Base-by-base conservation (phyloP, 305 asterid genomes). In the Andrographis paniculata region DNA sequence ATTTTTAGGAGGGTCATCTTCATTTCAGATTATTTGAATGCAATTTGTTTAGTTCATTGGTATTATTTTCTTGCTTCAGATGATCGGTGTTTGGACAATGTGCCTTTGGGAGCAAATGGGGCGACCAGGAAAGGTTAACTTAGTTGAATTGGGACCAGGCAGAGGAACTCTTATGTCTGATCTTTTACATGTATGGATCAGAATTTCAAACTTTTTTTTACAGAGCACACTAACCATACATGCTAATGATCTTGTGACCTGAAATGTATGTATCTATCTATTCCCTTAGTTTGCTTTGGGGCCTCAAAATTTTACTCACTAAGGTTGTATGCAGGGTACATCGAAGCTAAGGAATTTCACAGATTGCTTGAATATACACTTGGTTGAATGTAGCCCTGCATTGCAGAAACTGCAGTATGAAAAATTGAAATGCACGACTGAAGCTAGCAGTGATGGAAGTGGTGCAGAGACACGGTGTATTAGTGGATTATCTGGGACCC, bases 21-120 rank as follows among this genome's bases (percentile, higher is more conserved):
- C 38, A 30, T 42, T 5, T 50, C 2, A 13, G n/a, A 27, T 22
- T 11, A 19, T 51, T 44, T 42, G 50, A 11, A 8, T 44, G 37
- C 14, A 0, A 21, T 20, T 7, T 59, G 14, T 36, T 8, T 63
- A n/a, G 52, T 18, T 22, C 20, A 27, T 20, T 61, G 37, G 56
- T 37, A 14, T 18, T 20, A 53, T 15, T 41, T 18, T 56, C 28
- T 53, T 17, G 23, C 42, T 44, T 45, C 56, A 87, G 97, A 78
- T 87, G 94, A 45, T 83, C 64, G 86, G 94, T 36, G 92, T 84
- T 19, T 87, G 97, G 97, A 85, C 75, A 28, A 85, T 84, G 85
- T 78, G 93, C 71, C 77, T 81, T 19, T 87, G 97, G 97, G 85
- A 87, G 79, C 95, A 87, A 77, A 84, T 87, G 97, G 97, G 95